Evolutionary conservation across 1,139 yeast genomes (phyloP).

Genomic region (Nakaseomyces delphensis): DNA sequence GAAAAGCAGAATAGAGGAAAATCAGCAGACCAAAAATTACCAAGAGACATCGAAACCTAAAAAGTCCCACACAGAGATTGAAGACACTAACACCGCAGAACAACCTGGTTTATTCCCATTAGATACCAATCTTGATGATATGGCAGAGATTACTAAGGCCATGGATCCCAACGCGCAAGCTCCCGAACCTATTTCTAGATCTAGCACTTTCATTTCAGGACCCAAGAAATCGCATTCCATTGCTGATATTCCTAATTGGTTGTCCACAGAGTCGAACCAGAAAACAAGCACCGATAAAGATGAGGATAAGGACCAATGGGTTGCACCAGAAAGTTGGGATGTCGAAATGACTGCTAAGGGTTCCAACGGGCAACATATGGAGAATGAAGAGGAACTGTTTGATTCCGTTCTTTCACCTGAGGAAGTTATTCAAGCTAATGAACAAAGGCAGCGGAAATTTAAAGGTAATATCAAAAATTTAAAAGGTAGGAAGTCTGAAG

Average conservation of each 20-base stretch:
- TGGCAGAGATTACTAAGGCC: conserved; percentile 27
- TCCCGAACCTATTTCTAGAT: neutral
- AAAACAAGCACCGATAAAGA: conserved; percentile 5
- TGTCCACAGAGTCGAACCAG: neutral
- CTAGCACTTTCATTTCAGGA: conserved; percentile 23
- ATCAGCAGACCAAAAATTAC: neutral
- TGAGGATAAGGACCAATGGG: conserved; percentile 36
- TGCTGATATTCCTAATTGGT: conserved; percentile 19
- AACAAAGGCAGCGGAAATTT: neutral
- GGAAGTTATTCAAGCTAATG: conserved; percentile 1
- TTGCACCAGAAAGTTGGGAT: conserved; percentile 77
- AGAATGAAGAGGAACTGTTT: conserved; percentile 5
- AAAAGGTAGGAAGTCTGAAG: neutral
- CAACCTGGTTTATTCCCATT: conserved; percentile 16
- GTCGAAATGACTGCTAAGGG: conserved; percentile 38
- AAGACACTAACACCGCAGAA: conserved; percentile 7
- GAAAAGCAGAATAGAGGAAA: neutral
- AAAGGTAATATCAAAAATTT: neutral
- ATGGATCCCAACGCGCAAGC: conserved; percentile 2
- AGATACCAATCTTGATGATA: conserved; percentile 27
- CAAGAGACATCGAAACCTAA: neutral
- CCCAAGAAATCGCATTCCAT: conserved; percentile 22
- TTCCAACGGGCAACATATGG: conserved; percentile 9
- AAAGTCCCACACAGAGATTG: neutral
- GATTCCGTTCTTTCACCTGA: conserved; percentile 5